Evolutionary conservation across 495 filamentous ascomycete species (phyloP).

Genomic region (Lophiotrema nucula): DNA sequence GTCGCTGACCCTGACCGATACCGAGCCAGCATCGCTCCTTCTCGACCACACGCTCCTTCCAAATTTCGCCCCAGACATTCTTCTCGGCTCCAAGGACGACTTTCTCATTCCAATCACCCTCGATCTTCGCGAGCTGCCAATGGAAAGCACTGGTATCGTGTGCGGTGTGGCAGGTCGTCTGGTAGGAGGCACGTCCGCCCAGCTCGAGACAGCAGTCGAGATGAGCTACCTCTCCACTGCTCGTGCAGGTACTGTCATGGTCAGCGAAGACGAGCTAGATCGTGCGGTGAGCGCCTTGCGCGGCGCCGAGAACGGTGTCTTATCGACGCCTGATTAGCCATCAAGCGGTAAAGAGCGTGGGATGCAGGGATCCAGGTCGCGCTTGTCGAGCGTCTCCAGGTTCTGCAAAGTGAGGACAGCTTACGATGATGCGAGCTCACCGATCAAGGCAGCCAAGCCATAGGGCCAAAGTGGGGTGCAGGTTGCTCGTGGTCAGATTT

Average conservation of each 20-base stretch:
- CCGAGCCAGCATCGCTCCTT: slow-evolving; percentile 80
- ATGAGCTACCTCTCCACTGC: slow-evolving; percentile 90
- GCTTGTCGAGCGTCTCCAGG: not conserved
- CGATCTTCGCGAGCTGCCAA: slow-evolving; percentile 74
- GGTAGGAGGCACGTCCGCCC: slow-evolving; percentile 52
- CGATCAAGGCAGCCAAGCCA: not conserved
- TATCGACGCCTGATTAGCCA: slow-evolving; percentile 27
- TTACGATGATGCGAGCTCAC: not conserved
- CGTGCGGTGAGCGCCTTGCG: slow-evolving; percentile 69
- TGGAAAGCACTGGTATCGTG: slow-evolving; percentile 91
- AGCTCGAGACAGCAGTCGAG: slow-evolving; percentile 58
- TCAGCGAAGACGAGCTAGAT: slow-evolving; percentile 67
- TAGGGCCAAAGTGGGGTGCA: slow-evolving; percentile 6
- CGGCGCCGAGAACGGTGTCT: slow-evolving; percentile 34
- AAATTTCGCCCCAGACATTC: slow-evolving; percentile 54
- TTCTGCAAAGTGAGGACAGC: not conserved
- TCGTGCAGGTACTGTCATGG: slow-evolving; percentile 84
- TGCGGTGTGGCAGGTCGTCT: slow-evolving; percentile 84
- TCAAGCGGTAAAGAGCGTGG: not conserved
- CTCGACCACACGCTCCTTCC: slow-evolving; percentile 71
- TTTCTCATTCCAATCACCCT: slow-evolving; percentile 85
- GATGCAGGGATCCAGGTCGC: not conserved
- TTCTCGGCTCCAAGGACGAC: slow-evolving; percentile 79
- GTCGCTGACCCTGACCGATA: slow-evolving; percentile 78
- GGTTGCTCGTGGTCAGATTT: not conserved